Percentiles rank a stretch among this genome's conserved stretches.
phyloP scores from a whole-genome alignment of 306 rosid genomes.

The Rosa chinensis region DNA sequence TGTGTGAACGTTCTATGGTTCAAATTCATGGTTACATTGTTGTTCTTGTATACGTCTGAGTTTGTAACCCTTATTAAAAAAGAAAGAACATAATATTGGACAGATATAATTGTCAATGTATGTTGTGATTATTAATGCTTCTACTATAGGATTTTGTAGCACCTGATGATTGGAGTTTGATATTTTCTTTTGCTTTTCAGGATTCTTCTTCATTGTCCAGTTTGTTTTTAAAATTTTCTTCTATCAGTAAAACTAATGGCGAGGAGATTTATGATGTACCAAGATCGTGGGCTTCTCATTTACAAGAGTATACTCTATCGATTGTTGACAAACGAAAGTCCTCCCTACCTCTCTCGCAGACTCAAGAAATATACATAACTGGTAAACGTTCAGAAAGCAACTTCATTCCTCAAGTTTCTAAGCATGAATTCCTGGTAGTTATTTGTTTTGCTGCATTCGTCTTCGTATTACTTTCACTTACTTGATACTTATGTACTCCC shows the following conservation, averaged over 20 bases:
- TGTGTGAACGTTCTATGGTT: not conserved
- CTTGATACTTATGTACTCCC: conserved; percentile 25
- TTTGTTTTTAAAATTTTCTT: conserved; percentile 52
- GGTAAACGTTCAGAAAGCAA: conserved; percentile 45
- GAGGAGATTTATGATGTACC: conserved; percentile 41
- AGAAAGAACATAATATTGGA: not conserved
- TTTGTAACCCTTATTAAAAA: not conserved
- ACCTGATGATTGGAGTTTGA: conserved; percentile 10
- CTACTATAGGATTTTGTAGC: conserved; percentile 22
- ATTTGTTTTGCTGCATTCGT: conserved; percentile 25
- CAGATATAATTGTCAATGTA: not conserved
- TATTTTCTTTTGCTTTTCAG: conserved; percentile 48
- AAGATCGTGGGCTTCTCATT: conserved; percentile 62
- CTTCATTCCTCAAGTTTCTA: conserved; percentile 13
- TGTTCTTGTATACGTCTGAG: not conserved
- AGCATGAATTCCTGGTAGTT: conserved; percentile 11
- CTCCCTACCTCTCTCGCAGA: conserved; percentile 43
- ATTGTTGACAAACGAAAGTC: conserved; percentile 66
- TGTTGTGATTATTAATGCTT: not conserved
- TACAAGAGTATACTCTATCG: conserved; percentile 58
- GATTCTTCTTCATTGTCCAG: conserved; percentile 50
- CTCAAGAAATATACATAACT: conserved; percentile 60
- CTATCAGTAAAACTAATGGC: conserved; percentile 30
- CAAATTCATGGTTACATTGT: not conserved
- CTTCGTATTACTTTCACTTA: conserved; percentile 15